Base-by-base conservation (phyloP, 768 basidiomycete genomes). In the Collybia sp. region DNA sequence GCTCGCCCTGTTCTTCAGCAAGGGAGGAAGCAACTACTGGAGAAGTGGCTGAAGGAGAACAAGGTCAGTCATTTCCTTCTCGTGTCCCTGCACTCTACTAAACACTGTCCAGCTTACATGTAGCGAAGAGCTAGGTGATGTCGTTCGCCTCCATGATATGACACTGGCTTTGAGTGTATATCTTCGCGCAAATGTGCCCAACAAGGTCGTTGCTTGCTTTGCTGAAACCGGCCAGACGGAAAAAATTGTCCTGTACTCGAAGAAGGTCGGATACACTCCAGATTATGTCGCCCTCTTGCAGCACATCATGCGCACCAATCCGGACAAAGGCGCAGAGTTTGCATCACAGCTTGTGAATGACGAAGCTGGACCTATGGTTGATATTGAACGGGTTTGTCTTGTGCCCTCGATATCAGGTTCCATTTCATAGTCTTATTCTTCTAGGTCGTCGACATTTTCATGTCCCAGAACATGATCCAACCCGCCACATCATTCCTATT, bases 31-130 rank as follows among this genome's bases (percentile, higher is more conserved):
- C 92, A 97, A 58, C 72, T 98, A 38, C 73, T 99, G 12, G 96
- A 99, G 73, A 98, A 98, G 59, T 99, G 96, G 96, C 70, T 99
- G 50, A 99, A 99, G 69, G 96, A 99, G 76, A 97, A 96, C 72
- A 99, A 98, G 83, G 93, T 85, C 39, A 38, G 64, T 53, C 12
- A 30, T 13, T 40, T 20, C 18, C 25, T 41, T 54, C 15, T 12
- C 30, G 39, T 17, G 6, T 30, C 45, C 15, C 13, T 6, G 9
- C 20, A 19, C 33, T 18, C 42, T 39, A 35, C 44, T 47, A 35
- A 19, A 43, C 25, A 25, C n/a, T 31, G 16, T 46, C 1, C 55
- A 96, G 93, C 83, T 99, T 44, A 94, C 95, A 46, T 99, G 96
- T 71, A 93, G 89, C 56, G 96, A 99, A 67, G 95, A 99, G 63